These are phyloP conservation scores for Notholithocarpus densiflorus DNA, from an alignment of 306 rosid species.

Conservation along the genomic window DNA sequence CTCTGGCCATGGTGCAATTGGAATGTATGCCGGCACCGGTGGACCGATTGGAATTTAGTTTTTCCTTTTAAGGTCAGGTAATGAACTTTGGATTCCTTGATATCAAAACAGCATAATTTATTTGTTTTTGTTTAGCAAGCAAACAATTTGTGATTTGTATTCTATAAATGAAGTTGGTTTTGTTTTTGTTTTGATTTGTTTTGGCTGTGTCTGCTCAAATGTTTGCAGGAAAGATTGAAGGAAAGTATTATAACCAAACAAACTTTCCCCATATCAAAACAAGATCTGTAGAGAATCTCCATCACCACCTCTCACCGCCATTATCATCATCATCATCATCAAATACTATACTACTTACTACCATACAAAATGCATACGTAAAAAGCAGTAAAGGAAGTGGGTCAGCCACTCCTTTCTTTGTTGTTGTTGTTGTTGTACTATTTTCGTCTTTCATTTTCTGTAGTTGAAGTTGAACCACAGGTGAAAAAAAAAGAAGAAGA, in stretches of 20 bases:
- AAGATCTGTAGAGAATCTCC: conserved; percentile 58
- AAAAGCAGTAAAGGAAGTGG: conserved; percentile 69
- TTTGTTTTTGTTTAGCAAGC: conserved; percentile 20
- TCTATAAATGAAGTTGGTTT: conserved; percentile 14
- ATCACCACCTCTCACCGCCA: conserved; percentile 10
- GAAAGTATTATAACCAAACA: conserved; percentile 33
- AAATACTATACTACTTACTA: conserved; percentile 68
- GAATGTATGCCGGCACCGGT: conserved; percentile 76
- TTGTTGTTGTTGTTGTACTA: conserved; percentile 44
- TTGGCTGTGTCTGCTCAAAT: conserved; percentile 5
- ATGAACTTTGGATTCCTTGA: background rate
- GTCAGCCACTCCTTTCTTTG: conserved; percentile 44
- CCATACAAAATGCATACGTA: conserved; percentile 84
- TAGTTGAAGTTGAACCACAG: conserved; percentile 73
- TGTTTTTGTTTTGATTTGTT: conserved; percentile 7
- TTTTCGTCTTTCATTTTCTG: conserved; percentile 46
- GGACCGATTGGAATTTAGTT: conserved; percentile 84
- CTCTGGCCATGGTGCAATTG: conserved; percentile 77
- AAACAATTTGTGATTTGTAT: conserved; percentile 12
- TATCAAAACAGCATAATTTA: background rate
- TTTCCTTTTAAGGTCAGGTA: conserved; percentile 34
- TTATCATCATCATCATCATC: conserved; percentile 27
- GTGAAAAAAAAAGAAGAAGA: conserved; percentile 21
- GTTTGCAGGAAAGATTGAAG: conserved; percentile 47
- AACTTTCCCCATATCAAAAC: conserved; percentile 27